Evolutionary conservation across 2,329 filamentous ascomycete species (phyloP).

Genomic region (Furcasterigmium furcatum): DNA sequence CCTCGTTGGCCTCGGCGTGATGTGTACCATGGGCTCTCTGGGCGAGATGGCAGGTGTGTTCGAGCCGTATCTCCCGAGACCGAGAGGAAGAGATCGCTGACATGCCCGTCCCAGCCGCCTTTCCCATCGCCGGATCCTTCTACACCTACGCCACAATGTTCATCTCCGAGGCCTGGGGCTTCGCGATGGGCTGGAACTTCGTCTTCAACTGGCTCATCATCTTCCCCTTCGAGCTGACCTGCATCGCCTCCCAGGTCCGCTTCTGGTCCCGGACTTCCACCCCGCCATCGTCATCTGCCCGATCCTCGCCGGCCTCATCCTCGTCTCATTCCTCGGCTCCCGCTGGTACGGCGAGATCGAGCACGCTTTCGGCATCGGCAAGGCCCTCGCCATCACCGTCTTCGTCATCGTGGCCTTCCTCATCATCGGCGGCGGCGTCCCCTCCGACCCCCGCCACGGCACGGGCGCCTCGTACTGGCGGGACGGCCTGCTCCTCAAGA

Average conservation of each 20-base stretch:
- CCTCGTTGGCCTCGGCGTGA: constrained; percentile 26
- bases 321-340: constrained; percentile 43
- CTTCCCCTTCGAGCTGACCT: constrained; percentile 32
- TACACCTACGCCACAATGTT: constrained; percentile 33
- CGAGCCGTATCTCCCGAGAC: constrained; percentile 5
- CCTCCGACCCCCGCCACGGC: constrained; percentile 27
- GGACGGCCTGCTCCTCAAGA: constrained; percentile 37
- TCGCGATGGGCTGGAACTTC: constrained; percentile 37
- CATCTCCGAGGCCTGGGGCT: constrained; percentile 31
- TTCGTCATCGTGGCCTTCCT: constrained; percentile 57
- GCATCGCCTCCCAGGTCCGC: constrained; percentile 23
- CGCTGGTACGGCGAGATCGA: constrained; percentile 44
- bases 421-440: constrained; percentile 45
- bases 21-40: constrained; percentile 23
- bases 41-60: constrained; percentile 21
- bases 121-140: constrained; percentile 31
- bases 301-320: constrained; percentile 31
- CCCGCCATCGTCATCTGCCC: constrained; percentile 29
- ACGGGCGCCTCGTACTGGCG: constrained; percentile 43
- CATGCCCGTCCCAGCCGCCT: constrained; percentile 17
- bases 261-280: constrained; percentile 21
- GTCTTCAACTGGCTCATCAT: constrained; percentile 30
- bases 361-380: constrained; percentile 48
- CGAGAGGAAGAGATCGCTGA: not conserved
- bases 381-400: constrained; percentile 46